Base-by-base conservation (phyloP, 306 rosid species). In the Mimosa pudica region DNA sequence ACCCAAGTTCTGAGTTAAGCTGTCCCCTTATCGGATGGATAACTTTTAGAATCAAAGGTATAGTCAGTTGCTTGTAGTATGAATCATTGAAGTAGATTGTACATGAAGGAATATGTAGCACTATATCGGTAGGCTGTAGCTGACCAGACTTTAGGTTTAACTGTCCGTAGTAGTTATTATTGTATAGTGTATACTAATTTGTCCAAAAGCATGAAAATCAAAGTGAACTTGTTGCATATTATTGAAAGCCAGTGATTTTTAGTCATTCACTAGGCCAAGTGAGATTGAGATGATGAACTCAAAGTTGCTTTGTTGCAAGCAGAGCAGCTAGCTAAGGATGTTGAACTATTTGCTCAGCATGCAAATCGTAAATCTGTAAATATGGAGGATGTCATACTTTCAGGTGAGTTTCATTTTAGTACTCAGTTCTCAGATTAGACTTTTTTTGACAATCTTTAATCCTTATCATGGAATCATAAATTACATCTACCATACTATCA, bases 311-410 rank as follows among this genome's bases (percentile, higher is more conserved):
- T 80, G 14, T 24, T 57, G 75, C 60, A 66, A 83, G 83, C 90
- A 94, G 98, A 91, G 80, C 88, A 86, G 41, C 75, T 94, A 80
- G 98, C 95, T 20, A 92, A 85, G 88, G 97, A 92, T 87, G 86
- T 92, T 74, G 93, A 88, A 85, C 79, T 94, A 79, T 94, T 94
- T 81, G 78, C 95, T 4, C 98, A 89, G 78, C 98, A 94, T 49
- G 97, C 91, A 11, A 85, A 89, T 85, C 95, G 97, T 24, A 92
- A 92, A 84, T 82, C 90, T 74, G 97, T 80, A 52, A 94, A 89
- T 82, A 84, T 86, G 92, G 97, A 94, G 80, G 98, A 94, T 73
- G 97, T 92, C 77, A 89, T 94, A 74, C 95, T 94, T 20, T 81
- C 91, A 13, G 97, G 98, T 91, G 70, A 91, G 91, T 81, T 81